Evolutionary conservation across 164 flowering plant genomes (phyloP).

Genomic region (Berberis thunbergii): DNA sequence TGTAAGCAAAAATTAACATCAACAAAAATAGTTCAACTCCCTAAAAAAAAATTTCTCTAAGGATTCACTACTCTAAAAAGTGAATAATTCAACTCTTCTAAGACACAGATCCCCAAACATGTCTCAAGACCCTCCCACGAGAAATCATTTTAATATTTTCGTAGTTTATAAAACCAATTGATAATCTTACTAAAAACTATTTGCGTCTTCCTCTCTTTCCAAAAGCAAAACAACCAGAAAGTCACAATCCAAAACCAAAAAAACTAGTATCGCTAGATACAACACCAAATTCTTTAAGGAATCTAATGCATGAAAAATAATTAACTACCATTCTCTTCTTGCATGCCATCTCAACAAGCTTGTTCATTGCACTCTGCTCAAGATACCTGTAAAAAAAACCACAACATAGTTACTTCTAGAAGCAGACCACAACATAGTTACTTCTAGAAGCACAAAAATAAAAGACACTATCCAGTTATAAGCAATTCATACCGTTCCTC

Average conservation of each 20-base stretch:
- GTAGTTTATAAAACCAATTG: too few relatives aligned
- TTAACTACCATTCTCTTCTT: conserved; percentile 56
- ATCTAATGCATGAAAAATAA: not conserved
- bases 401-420: not conserved
- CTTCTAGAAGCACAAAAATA: too few relatives aligned
- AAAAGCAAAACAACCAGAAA: not conserved
- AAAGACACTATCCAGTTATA: too few relatives aligned
- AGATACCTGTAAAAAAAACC: conserved; percentile 42
- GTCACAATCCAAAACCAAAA: not conserved
- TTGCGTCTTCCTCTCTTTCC: too few relatives aligned
- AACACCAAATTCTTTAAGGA: not conserved
- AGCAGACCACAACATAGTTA: not conserved
- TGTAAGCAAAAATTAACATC: not conserved
- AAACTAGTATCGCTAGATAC: not conserved
- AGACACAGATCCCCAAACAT: too few relatives aligned
- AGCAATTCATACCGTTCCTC: conserved; percentile 35
- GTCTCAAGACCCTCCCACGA: too few relatives aligned
- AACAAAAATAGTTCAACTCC: not conserved
- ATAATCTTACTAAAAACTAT: too few relatives aligned
- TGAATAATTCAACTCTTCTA: too few relatives aligned
- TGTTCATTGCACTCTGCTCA: conserved; percentile 71
- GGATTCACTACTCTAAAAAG: too few relatives aligned
- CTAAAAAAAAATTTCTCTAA: not conserved
- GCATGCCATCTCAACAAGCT: conserved; percentile 67
- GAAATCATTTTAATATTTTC: too few relatives aligned